Conservation (phyloP, 306 rosid genomes). For the Quercus bicolor region DNA sequence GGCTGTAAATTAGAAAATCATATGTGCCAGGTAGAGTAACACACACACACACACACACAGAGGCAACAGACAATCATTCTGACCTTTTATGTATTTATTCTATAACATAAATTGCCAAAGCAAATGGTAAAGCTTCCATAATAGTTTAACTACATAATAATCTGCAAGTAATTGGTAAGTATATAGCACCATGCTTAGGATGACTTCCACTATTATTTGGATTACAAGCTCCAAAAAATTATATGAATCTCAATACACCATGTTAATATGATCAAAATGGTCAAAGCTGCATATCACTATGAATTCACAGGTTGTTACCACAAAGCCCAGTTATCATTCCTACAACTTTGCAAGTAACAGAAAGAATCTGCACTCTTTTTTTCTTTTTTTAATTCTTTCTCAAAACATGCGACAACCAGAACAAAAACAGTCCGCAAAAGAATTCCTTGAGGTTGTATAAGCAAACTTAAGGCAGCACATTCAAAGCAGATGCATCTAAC, state of each 20-base stretch:
- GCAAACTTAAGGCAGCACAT: not conserved
- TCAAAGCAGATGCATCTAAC: not conserved
- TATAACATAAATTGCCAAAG: too few relatives aligned
- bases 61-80: too few relatives aligned
- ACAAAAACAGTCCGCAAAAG: not conserved
- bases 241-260: not conserved
- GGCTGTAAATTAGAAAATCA: not conserved
- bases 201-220: not conserved
- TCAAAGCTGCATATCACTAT: not conserved
- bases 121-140: not conserved
- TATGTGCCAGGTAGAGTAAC: too few relatives aligned
- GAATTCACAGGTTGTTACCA: not conserved
- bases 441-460: not conserved
- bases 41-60: too few relatives aligned
- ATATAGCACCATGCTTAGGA: not conserved
- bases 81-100: too few relatives aligned
- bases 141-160: not conserved
- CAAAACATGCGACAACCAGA: not conserved
- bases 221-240: not conserved
- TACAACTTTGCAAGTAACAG: not conserved
- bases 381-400: not conserved
- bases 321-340: not conserved
- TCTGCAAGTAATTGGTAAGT: not conserved
- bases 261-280: not conserved
- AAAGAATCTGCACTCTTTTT: not conserved